Conservation (phyloP, 2,329 filamentous ascomycete species). For the Ceratocystis huliohia region DNA sequence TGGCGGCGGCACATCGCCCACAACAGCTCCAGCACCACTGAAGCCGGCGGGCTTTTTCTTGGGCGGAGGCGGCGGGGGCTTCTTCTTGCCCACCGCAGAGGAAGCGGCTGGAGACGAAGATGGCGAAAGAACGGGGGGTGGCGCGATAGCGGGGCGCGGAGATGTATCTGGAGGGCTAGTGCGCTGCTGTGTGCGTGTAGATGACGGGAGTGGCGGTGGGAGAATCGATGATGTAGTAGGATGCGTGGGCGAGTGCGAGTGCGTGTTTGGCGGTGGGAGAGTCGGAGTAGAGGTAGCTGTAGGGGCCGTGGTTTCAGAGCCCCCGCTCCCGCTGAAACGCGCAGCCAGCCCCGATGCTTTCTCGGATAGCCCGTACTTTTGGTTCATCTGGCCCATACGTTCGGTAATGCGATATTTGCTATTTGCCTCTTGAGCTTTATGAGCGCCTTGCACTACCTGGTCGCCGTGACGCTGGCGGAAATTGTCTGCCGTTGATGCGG, state of each 20-base stretch:
- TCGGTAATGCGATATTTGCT: conserved; percentile 47
- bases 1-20: conserved; percentile 34
- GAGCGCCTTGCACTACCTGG: conserved; percentile 48
- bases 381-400: conserved; percentile 25
- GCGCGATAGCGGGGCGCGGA: neutral
- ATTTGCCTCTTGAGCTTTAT: conserved; percentile 44
- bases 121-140: neutral
- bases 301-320: neutral
- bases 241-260: neutral
- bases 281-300: neutral
- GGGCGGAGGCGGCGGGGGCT: conserved; percentile 39
- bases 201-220: neutral
- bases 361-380: conserved; percentile 18
- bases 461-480: conserved; percentile 60
- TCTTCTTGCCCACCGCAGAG: conserved; percentile 36
- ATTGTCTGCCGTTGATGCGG: conserved; percentile 51
- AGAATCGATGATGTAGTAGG: neutral
- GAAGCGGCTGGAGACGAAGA: neutral
- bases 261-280: neutral
- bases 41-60: conserved; percentile 39
- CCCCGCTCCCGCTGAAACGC: neutral
- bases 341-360: conserved; percentile 18
- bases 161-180: neutral
- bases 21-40: conserved; percentile 11
- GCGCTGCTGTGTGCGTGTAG: neutral